A percentile compares a stretch with the other conserved stretches of the same genome.
phyloP scores from a whole-genome alignment of 139 green algal species.

The Micractinium sp. region DNA sequence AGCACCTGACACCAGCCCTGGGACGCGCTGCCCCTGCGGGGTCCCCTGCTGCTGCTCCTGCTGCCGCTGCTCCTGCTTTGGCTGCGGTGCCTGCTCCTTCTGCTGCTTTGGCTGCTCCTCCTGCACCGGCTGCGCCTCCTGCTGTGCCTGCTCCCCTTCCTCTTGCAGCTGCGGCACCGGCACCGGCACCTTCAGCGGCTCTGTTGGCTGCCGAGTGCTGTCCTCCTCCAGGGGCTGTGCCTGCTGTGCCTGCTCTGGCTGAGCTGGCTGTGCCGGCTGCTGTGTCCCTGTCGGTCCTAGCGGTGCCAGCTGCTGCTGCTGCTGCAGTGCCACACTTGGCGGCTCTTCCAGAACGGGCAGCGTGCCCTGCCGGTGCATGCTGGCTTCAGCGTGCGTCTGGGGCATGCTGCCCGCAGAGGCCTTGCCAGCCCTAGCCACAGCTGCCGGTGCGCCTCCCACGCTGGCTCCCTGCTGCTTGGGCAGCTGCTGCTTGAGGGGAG shows the following conservation, averaged over 20 bases:
- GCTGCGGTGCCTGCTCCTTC: background rate
- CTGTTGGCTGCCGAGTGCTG: background rate
- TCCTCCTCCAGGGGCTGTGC: background rate
- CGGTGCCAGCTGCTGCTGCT: too few species aligned
- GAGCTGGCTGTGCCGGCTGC: background rate
- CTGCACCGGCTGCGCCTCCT: background rate
- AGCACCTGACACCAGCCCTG: background rate
- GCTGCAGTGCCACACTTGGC: too few species aligned
- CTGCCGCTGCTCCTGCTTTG: background rate
- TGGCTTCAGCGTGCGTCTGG: too few species aligned
- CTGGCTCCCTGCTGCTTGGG: too few species aligned
- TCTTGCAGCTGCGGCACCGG: background rate
- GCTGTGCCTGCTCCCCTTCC: background rate
- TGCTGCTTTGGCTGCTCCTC: background rate
- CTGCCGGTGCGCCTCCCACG: too few species aligned
- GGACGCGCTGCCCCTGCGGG: background rate
- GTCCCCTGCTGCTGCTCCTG: background rate
- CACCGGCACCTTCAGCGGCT: background rate
- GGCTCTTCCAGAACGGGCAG: too few species aligned
- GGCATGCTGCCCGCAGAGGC: too few species aligned
- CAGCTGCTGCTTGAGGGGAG: too few species aligned
- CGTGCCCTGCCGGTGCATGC: too few species aligned
- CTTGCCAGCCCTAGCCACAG: too few species aligned
- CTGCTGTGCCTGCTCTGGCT: background rate
- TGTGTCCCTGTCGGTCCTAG: background rate